Base-by-base conservation (phyloP, 495 filamentous ascomycete genomes). In the Trichoderma erinaceum region DNA sequence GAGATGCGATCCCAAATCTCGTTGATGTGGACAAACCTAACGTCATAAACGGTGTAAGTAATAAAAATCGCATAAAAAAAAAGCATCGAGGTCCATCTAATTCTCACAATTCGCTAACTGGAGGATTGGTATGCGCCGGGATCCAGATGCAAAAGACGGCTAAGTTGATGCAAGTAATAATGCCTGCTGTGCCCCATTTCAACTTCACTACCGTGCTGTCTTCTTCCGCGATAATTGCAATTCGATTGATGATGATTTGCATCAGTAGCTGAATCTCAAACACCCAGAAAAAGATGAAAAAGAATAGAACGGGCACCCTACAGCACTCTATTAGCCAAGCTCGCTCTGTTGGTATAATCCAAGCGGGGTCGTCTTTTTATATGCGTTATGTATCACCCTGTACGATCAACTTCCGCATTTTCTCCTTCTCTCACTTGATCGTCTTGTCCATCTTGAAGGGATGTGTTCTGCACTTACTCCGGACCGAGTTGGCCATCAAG, bases 211-310 rank as follows among this genome's bases (percentile, higher is more conserved):
- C 72, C 1, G 71, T 73, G 11, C 67, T 41, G 8, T 67, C 70
- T 67, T 78, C 69, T 8, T 75, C 72, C 12, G 74, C 68, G 43
- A 83, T 80, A 48, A 83, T 71, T 10, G 74, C 72, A 65, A 81
- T 76, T 64, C 81, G 78, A 71, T 83, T 83, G 68, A 83, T 78
- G 69, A 83, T 82, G 67, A 83, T 83, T 71, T 81, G 79, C 48
- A 79, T 74, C 16, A 81, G 73, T 12, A 80, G 73, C 56, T 81
- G 79, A 32, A 78, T 75, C 70, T 80, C 72, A 50, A 80, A 71
- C 1, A 76, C 73, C 78, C 79, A 81, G 18, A 75, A 68, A 1
- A 76, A 68, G 32, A 79, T 70, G 68, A 74, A 70, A 41, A 68
- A 66, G 64, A 74, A 73, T 43, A 74, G 66, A 32, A 78, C 71